Evolutionary conservation across 345 rosid genomes (phyloP).

Genomic region (Gossypium australe): DNA sequence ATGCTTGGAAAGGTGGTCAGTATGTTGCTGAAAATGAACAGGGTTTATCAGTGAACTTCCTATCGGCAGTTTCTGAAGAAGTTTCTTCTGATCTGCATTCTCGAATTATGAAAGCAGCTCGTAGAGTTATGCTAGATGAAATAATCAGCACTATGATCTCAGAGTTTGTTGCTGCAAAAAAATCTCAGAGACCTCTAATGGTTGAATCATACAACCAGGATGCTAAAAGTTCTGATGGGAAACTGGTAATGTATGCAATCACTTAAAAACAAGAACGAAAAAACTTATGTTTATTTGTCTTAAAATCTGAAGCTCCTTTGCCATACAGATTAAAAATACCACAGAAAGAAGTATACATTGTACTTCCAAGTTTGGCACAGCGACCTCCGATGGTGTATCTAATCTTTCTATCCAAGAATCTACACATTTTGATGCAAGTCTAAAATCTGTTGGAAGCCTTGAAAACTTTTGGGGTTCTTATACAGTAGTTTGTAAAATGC

Average conservation of each 20-base stretch:
- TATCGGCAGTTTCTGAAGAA: constrained; percentile 59
- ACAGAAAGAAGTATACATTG: constrained; percentile 15
- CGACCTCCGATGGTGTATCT: constrained; percentile 17
- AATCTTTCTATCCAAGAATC: constrained; percentile 20
- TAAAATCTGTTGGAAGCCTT: constrained; percentile 70
- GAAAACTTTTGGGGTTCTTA: constrained; percentile 59
- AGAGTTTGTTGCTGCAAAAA: constrained; percentile 46
- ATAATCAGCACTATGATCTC: constrained; percentile 59
- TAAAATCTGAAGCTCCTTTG: constrained; percentile 14
- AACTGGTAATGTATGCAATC: constrained; percentile 29
- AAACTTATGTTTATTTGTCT: not conserved
- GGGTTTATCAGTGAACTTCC: constrained; percentile 29
- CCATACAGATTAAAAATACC: constrained; percentile 45
- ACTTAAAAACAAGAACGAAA: not conserved
- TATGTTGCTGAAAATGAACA: constrained; percentile 27
- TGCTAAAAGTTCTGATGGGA: constrained; percentile 24
- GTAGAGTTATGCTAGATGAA: constrained; percentile 80
- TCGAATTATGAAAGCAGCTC: constrained; percentile 72
- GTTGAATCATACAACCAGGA: constrained; percentile 31
- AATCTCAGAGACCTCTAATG: constrained; percentile 38
- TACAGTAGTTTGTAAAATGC: constrained; percentile 52
- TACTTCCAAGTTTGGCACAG: constrained; percentile 25
- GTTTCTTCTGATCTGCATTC: constrained; percentile 74
- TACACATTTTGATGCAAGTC: constrained; percentile 15
- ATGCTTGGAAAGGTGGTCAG: constrained; percentile 44